phyloP scores from a whole-genome alignment of 1,139 yeast species.

The Hyphopichia pseudoburtonii region DNA sequence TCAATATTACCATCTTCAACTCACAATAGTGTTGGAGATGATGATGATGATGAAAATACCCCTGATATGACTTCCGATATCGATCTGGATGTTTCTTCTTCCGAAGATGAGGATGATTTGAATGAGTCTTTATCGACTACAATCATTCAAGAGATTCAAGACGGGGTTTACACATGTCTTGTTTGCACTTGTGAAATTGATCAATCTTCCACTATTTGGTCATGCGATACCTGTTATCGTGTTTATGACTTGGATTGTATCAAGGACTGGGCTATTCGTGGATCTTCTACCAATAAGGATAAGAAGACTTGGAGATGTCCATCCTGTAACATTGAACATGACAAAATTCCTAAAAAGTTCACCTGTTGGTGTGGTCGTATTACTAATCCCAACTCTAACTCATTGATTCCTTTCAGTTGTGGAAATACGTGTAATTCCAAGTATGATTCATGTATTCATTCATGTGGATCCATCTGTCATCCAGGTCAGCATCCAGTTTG shows the following conservation, averaged over 20 bases:
- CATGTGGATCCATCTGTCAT: conserved; percentile 76
- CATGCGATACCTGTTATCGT: conserved; percentile 69
- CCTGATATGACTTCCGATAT: not conserved
- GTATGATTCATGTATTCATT: conserved; percentile 65
- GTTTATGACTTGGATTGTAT: conserved; percentile 84
- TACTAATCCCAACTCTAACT: conserved; percentile 59
- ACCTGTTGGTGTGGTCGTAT: conserved; percentile 92
- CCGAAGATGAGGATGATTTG: conserved; percentile 5
- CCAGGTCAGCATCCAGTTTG: conserved; percentile 89
- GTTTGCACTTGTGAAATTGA: conserved; percentile 85
- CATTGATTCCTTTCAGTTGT: conserved; percentile 79
- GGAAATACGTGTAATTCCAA: conserved; percentile 74
- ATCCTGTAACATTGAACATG: conserved; percentile 63
- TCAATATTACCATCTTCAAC: no score
- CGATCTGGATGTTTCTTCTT: not conserved
- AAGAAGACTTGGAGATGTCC: conserved; percentile 82
- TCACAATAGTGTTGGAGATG: no score
- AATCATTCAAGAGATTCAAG: conserved; percentile 54
- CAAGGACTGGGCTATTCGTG: conserved; percentile 76
- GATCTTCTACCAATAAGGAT: conserved; percentile 58
- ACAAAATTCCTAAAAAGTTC: conserved; percentile 57
- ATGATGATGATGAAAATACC: not conserved
- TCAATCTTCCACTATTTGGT: conserved; percentile 66
- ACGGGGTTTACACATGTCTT: conserved; percentile 72
- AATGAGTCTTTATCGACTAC: conserved; percentile 37